Percentiles rank a stretch among this genome's conserved stretches.
phyloP scores from a whole-genome alignment of 352 stramenopile species.

The Phytophthora idaei region DNA sequence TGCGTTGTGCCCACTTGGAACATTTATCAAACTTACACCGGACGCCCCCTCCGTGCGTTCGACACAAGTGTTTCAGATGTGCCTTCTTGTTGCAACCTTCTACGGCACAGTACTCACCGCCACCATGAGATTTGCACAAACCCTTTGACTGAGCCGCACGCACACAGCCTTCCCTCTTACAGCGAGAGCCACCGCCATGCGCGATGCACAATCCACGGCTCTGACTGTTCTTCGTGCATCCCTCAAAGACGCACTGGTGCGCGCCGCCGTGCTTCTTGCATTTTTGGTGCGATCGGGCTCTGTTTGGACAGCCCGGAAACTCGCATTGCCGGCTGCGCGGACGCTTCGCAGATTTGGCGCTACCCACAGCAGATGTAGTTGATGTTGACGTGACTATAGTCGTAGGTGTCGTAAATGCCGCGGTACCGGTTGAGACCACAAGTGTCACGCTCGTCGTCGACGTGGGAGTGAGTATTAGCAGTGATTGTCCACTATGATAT shows the following conservation, averaged over 20 bases:
- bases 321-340: constrained; percentile 70
- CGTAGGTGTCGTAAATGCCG: neutral
- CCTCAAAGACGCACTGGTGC: constrained; percentile 83
- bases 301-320: constrained; percentile 75
- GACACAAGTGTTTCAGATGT: constrained; percentile 86
- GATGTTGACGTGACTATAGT: constrained; percentile 9
- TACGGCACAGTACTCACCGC: constrained; percentile 81
- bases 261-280: constrained; percentile 91
- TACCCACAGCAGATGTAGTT: constrained; percentile 10
- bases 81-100: constrained; percentile 87
- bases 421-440: neutral
- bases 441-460: constrained; percentile 1
- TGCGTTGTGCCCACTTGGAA: constrained; percentile 87
- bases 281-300: constrained; percentile 83
- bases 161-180: constrained; percentile 79
- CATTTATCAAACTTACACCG: constrained; percentile 84
- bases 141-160: constrained; percentile 86
- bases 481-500: constrained; percentile 25
- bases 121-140: constrained; percentile 86
- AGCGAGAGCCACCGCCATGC: constrained; percentile 81
- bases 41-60: constrained; percentile 85
- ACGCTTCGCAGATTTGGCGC: constrained; percentile 34
- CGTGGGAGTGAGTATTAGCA: constrained; percentile 7
- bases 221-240: constrained; percentile 89
- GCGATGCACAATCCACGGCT: constrained; percentile 86